Evolutionary conservation across 2,329 filamentous ascomycete species (phyloP), one percentile per base, ranked within the genome.

Genomic region (Trichoderma sp.): DNA sequence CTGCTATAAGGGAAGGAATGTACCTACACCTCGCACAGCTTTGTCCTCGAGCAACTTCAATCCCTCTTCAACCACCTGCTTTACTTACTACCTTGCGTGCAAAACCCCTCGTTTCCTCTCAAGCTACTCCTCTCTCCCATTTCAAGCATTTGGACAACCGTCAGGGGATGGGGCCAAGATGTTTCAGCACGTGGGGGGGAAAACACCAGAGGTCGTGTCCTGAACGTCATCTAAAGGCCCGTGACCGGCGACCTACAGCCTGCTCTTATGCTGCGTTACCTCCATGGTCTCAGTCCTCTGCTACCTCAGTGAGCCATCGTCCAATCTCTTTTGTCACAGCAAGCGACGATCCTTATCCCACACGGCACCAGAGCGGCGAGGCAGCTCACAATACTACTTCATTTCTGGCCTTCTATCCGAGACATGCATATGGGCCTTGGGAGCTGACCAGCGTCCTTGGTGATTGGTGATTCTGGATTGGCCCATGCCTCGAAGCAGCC

Each of bases 341-440:
- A 63, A 63, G 60, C 60, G 60, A 63, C 7, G 41, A 55, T 55
- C 48, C 41, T 17, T 54, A 62, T 62, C 24, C 48, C 48, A 39
- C 6, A 5, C 47, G 39, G 41, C 17, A 34, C 19, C 50, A 55
- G 50, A 14, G 21, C 17, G 50, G 45, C 41, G n/a, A 39, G 19
- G 41, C 44, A 45, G 45, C 26, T 34, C 47, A 55, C 47, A 21
- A 26, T 47, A 28, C 26, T 55, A 39, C 17, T 34, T 7, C n/a
- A 51, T 43, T 52, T 39, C 26, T 63, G 50, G 21, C 24, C n/a
- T 5, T 5, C 19, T 10, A 3, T 30, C 48, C 55, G 60, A 63
- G 60, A 63, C 60, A 55, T 63, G 60, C 60, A 63, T 55, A 30
- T 41, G 48, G 30, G 10, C 50, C 41, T 52, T 47, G 41, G n/a